Percentiles rank a stretch among this genome's conserved stretches.
Conservation (phyloP, 768 basidiomycete genomes). For the Auricularia sp. region DNA sequence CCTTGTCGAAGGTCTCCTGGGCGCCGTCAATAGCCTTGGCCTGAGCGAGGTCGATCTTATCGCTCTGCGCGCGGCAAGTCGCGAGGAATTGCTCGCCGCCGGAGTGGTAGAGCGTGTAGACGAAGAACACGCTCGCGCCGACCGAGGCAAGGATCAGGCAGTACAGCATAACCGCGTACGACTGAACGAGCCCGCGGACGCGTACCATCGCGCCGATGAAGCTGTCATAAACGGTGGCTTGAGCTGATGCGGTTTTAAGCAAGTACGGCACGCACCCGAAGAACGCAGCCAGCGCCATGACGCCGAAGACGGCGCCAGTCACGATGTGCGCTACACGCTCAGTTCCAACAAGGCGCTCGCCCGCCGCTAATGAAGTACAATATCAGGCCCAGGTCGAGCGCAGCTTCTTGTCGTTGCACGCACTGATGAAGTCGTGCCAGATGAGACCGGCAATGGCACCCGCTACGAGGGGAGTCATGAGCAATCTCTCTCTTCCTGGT, state of each 20-base stretch:
- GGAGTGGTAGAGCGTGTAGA: constrained; percentile 34
- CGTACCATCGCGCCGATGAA: constrained; percentile 52
- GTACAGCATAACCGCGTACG: constrained; percentile 47
- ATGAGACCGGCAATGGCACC: constrained; percentile 12
- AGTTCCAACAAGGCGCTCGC: constrained; percentile 20
- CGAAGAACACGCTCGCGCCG: constrained; percentile 39
- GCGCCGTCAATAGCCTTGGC: constrained; percentile 28
- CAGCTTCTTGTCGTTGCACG: constrained; percentile 15
- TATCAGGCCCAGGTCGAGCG: not conserved
- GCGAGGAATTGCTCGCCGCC: constrained; percentile 32
- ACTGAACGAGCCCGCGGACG: constrained; percentile 48
- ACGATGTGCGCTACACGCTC: constrained; percentile 33
- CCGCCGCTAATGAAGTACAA: constrained; percentile 15
- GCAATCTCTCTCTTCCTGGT: not conserved
- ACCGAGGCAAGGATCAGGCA: constrained; percentile 47
- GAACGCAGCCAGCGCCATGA: constrained; percentile 42
- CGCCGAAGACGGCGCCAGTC: constrained; percentile 42
- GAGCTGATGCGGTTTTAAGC: constrained; percentile 1
- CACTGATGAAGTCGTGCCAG: constrained; percentile 56
- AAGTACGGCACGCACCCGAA: constrained; percentile 35
- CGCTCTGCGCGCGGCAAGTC: constrained; percentile 37
- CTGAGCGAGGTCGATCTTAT: constrained; percentile 19
- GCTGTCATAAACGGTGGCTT: constrained; percentile 21
- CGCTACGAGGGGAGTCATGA: not conserved
- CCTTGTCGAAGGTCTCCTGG: constrained; percentile 17